Percentiles rank a stretch among this genome's conserved stretches.
Evolutionary conservation across 495 filamentous ascomycete species (phyloP).

Genomic region (Massariosphaeria phaeospora): DNA sequence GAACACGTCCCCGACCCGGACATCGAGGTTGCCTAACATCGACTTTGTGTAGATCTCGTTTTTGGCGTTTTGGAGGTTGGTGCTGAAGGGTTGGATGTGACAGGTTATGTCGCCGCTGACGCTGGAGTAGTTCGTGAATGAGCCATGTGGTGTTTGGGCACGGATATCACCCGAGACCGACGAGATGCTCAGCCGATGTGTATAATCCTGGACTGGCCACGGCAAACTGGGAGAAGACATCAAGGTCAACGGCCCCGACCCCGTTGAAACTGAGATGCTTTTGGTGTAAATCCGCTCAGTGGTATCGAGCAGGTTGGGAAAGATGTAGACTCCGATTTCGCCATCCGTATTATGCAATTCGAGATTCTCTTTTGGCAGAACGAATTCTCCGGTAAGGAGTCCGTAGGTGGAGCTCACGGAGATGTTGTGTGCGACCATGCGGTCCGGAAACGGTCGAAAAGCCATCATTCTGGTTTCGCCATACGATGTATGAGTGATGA

Average conservation of each 20-base stretch:
- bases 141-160: constrained; percentile 9
- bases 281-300: background rate
- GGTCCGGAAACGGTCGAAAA: no score
- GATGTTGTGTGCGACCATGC: constrained; percentile 9
- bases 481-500: constrained; percentile 13
- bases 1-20: background rate
- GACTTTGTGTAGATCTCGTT: constrained; percentile 16
- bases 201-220: constrained; percentile 9
- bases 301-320: background rate
- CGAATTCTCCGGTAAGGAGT: constrained; percentile 4
- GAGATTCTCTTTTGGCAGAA: constrained; percentile 9
- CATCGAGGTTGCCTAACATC: constrained; percentile 1
- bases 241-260: background rate
- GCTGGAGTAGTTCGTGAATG: constrained; percentile 11
- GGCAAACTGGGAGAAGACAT: background rate
- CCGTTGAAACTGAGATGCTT: constrained; percentile 6
- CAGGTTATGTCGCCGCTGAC: constrained; percentile 2
- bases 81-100: constrained; percentile 1
- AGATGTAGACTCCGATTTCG: background rate
- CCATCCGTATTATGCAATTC: constrained; percentile 7
- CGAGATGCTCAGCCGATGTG: constrained; percentile 5
- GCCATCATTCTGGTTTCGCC: background rate
- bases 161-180: constrained; percentile 2
- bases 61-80: background rate
- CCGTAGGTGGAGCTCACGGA: constrained; percentile 12